Evolutionary conservation across 2,329 filamentous ascomycete species (phyloP), one percentile per base, ranked within the genome.

Genomic region (Pseudocercospora ulei): DNA sequence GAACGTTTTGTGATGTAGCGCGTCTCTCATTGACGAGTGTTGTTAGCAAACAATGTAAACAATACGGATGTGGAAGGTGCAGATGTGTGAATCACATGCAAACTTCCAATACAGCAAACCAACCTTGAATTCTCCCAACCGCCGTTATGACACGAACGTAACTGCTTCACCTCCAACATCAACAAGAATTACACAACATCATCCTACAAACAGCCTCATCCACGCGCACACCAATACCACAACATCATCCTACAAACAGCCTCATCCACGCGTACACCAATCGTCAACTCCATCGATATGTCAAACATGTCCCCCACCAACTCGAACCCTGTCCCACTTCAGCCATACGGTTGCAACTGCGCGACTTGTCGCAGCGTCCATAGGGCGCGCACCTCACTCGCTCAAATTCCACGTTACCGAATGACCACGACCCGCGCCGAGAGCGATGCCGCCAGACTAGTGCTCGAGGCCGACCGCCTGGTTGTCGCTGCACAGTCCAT

Each of bases 301-400:
- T 26, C 22, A 20, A 28, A 16, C 22, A 12, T 36, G 34, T 36
- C 34, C 4, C 34, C 34, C 5, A 26, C 22, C 39, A 37, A 27
- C 22, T 27, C 26, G 12, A 27, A 26, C n/a, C 33, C 18, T 2
- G 5, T 35, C 8, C 33, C 24, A 9, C 17, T 35, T 1, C 17
- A 33, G 30, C 30, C 23, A 8, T 33, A 33, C 30, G 30, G 30
- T 17, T 41, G 39, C 26, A 36, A 24, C 16, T 41, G 39, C 26
- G 33, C 33, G 34, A 20, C 27, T 14, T 41, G 39, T 37, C 33
- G 33, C 27, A 41, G 39, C 12, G 19, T 41, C 5, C 39, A 37
- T 14, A 20, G 35, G 19, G 34, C 39, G 18, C 39, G 39, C 19
- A 8, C 35, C 19, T 12, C 22, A 13, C 33, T 41, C 17, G 27